Evolutionary conservation across 1,284 basidiomycete species (phyloP).

Genomic region (Porodaedalea pini): DNA sequence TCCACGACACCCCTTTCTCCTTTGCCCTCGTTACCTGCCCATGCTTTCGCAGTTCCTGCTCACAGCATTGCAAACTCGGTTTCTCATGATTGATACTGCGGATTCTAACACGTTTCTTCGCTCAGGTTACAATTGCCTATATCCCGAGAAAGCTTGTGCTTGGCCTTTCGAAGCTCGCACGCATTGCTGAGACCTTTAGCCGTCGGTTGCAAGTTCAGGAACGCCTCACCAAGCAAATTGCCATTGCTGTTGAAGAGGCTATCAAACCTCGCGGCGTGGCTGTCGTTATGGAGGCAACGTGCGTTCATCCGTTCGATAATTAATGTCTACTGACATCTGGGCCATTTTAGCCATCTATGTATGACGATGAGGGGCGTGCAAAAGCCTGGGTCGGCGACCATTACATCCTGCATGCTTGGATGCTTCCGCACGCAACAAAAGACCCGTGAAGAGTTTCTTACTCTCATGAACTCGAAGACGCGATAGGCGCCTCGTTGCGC

Average conservation of each 20-base stretch:
- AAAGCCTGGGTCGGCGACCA: conserved; percentile 93
- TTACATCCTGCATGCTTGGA: conserved; percentile 99
- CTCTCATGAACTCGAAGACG: conserved; percentile 54
- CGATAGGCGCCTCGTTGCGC: conserved; percentile 8
- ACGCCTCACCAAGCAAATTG: conserved; percentile 96
- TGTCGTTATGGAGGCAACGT: conserved; percentile 98
- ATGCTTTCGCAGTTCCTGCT: conserved; percentile 7
- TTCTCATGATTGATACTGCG: background rate
- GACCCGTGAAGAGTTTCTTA: conserved; percentile 93
- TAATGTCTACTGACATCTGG: conserved; percentile 16
- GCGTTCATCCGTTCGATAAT: conserved; percentile 34
- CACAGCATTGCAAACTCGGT: background rate
- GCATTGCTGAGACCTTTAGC: conserved; percentile 97
- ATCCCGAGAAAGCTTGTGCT: conserved; percentile 96
- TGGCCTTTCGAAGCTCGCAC: conserved; percentile 94
- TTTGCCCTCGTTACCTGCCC: conserved; percentile 11
- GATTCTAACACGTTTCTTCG: conserved; percentile 2
- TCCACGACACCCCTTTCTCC: background rate
- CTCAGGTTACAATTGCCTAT: conserved; percentile 76
- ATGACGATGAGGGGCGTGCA: conserved; percentile 99
- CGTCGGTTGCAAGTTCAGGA: conserved; percentile 97
- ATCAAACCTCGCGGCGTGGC: conserved; percentile 97
- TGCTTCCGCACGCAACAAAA: conserved; percentile 97
- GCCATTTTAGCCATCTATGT: conserved; percentile 79
- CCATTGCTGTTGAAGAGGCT: conserved; percentile 94